Conservation (phyloP, 2,329 filamentous ascomycete species). For the Metarhizium guizhouense region DNA sequence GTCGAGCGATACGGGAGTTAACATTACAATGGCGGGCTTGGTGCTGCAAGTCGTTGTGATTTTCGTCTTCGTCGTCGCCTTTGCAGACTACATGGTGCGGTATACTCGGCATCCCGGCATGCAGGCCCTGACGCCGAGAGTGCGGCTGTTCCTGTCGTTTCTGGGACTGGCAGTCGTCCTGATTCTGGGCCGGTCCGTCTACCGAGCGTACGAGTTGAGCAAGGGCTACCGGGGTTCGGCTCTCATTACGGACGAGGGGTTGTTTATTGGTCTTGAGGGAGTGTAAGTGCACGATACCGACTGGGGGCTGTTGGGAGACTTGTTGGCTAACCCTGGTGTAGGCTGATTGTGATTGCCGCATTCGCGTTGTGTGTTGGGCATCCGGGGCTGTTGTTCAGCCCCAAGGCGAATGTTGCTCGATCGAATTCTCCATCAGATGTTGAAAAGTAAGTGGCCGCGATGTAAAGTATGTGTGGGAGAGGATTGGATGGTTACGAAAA, state of each 20-base stretch:
- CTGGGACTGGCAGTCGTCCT: slow-evolving; percentile 44
- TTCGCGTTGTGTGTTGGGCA: slow-evolving; percentile 28
- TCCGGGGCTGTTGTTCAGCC: slow-evolving; percentile 19
- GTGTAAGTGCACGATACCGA: slow-evolving; percentile 18
- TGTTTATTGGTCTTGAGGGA: slow-evolving; percentile 48
- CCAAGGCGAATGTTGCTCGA: neutral
- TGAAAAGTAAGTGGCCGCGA: neutral
- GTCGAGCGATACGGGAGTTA: slow-evolving; percentile 29
- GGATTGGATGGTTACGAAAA: too few species aligned
- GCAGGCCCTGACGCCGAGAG: slow-evolving; percentile 11
- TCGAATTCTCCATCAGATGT: neutral
- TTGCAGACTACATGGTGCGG: slow-evolving; percentile 38
- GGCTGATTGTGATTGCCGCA: slow-evolving; percentile 25
- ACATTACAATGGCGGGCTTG: slow-evolving; percentile 39
- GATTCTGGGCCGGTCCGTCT: slow-evolving; percentile 53
- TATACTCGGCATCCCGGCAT: slow-evolving; percentile 20
- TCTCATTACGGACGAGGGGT: slow-evolving; percentile 40
- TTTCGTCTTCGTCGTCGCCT: slow-evolving; percentile 38
- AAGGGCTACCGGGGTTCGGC: slow-evolving; percentile 47
- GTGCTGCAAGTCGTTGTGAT: slow-evolving; percentile 50
- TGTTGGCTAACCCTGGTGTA: slow-evolving; percentile 9
- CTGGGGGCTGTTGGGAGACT: too few species aligned
- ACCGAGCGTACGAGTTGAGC: slow-evolving; percentile 55
- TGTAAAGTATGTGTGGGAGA: neutral
- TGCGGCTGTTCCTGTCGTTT: slow-evolving; percentile 39